Conservation (phyloP, 2,329 filamentous ascomycete species). For the Coniochaeta sp. region DNA sequence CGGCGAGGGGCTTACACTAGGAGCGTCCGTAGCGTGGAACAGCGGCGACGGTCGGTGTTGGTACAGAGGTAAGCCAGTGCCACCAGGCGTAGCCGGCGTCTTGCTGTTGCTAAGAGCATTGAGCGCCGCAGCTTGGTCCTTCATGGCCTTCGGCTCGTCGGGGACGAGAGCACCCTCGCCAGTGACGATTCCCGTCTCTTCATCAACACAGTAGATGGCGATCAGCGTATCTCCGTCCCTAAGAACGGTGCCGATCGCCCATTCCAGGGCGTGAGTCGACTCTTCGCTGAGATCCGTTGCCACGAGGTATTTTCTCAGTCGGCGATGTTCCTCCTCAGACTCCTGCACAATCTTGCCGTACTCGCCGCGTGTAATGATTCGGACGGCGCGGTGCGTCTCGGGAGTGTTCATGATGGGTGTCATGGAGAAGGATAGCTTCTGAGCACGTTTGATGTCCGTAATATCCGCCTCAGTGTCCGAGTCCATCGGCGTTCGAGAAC, state of each 20-base stretch:
- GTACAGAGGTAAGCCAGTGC: slow-evolving; percentile 20
- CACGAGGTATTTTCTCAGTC: slow-evolving; percentile 86
- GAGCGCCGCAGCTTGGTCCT: slow-evolving; percentile 67
- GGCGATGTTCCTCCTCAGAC: slow-evolving; percentile 69
- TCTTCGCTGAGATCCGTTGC: slow-evolving; percentile 93
- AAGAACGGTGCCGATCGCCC: slow-evolving; percentile 93
- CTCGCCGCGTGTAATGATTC: slow-evolving; percentile 85
- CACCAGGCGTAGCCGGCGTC: slow-evolving; percentile 18
- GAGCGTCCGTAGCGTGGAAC: slow-evolving; percentile 11
- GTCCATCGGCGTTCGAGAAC: slow-evolving; percentile 53
- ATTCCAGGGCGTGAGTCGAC: slow-evolving; percentile 90
- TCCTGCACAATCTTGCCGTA: slow-evolving; percentile 69
- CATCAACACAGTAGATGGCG: slow-evolving; percentile 88
- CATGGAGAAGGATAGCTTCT: slow-evolving; percentile 73
- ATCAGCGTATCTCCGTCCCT: slow-evolving; percentile 91
- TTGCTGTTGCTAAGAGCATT: slow-evolving; percentile 49
- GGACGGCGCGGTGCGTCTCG: slow-evolving; percentile 72
- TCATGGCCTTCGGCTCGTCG: slow-evolving; percentile 68
- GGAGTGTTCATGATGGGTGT: slow-evolving; percentile 72
- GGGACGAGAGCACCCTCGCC: slow-evolving; percentile 49
- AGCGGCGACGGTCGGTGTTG: slow-evolving; percentile 24
- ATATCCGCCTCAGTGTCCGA: slow-evolving; percentile 84
- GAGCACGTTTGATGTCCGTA: slow-evolving; percentile 78
- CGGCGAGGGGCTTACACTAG: slow-evolving; percentile 30
- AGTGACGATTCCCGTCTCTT: slow-evolving; percentile 60